phyloP scores from a whole-genome alignment of 306 rosid species.

The Vigna mungo region DNA sequence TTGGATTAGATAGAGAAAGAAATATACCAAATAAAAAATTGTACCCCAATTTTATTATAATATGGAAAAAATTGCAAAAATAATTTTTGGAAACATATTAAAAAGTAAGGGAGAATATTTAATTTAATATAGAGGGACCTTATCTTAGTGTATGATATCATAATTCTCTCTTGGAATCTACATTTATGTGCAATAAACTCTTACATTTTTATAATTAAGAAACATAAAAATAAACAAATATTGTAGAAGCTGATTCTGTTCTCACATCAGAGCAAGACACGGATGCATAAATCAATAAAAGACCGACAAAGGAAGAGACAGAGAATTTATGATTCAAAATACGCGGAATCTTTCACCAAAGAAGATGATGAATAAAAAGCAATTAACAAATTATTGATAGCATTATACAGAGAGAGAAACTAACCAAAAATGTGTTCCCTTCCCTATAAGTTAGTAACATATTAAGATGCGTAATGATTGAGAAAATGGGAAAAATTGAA shows the following conservation, averaged over 20 bases:
- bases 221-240: background rate
- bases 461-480: conserved; percentile 25
- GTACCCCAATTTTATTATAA: too few species aligned
- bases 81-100: too few species aligned
- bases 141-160: conserved; percentile 2
- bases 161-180: background rate
- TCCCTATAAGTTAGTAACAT: conserved; percentile 41
- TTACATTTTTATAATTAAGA: background rate
- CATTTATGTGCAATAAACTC: background rate
- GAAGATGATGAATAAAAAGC: conserved; percentile 18
- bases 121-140: background rate
- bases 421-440: conserved; percentile 39
- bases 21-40: too few species aligned
- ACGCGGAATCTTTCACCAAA: conserved; percentile 25
- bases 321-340: conserved; percentile 10
- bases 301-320: conserved; percentile 48
- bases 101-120: too few species aligned
- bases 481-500: conserved; percentile 4
- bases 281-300: conserved; percentile 32
- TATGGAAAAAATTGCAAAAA: too few species aligned
- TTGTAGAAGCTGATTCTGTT: background rate
- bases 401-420: conserved; percentile 17
- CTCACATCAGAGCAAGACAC: background rate
- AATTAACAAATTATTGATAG: background rate
- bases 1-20: too few species aligned